Base-by-base conservation (phyloP, 257 asterid genomes). In the Eucommia ulmoides region DNA sequence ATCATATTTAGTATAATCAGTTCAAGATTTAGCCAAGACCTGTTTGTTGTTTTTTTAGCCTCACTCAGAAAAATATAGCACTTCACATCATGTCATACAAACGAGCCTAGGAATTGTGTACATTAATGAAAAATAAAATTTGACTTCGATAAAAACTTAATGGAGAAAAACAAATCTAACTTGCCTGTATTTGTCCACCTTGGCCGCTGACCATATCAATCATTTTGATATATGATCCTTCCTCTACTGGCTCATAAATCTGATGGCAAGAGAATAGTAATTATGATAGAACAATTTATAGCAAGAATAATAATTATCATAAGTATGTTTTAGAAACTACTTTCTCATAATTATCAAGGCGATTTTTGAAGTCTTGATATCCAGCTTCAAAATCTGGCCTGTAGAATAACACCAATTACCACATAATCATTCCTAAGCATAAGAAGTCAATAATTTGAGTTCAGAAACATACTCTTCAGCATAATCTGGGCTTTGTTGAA, bases 331-430 rank as follows among this genome's bases (percentile, higher is more conserved):
- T 54, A 50, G 56, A 62, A 60, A 59, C 67, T 63, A 91, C 98
- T 69, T 79, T 91, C 72, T 83, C 94, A 65, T 91, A 91, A 74
- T 91, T 91, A 6, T 81, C 98, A 52, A 91, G 82, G 60, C 98
- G 83, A 66, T 19, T 74, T 76, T 81, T 91, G 65, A 91, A 91
- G 72, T 91, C 98, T 24, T 71, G 74, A 71, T 91, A 91, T 61
- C 98, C 98, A 50, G 96, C 98, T 81, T 85, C 98, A 68, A 69
- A 91, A 78, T 91, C 98, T 65, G 93, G 79, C 81, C 98, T 91
- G 96, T 68, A 77, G 45, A 78, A 46, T 33, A 35, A 64, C 51
- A 60, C 53, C 59, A 61, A 22, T 23, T 33, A 63, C 69, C 64
- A 67, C 9, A 33, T 54, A 29, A 25, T 52, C 50, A 65, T 71